Conservation (phyloP, 1,284 basidiomycete genomes). For the Cystobasidium sp. region DNA sequence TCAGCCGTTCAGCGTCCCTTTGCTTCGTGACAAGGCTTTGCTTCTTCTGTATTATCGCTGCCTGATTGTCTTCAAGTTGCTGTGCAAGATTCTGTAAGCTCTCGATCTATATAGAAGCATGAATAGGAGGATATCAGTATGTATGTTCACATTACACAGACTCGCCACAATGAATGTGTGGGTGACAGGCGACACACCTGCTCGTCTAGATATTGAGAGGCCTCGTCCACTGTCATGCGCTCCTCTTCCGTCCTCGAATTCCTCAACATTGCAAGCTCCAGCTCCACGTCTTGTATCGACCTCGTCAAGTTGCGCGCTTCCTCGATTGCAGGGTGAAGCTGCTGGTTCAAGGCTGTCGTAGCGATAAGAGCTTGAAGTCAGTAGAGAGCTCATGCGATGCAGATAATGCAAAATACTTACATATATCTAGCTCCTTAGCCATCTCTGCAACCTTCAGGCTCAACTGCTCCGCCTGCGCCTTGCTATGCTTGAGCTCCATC, state of each 20-base stretch:
- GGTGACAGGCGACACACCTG: constrained; percentile 42
- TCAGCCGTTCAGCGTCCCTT: constrained; percentile 21
- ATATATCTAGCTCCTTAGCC: constrained; percentile 25
- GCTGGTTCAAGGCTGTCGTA: constrained; percentile 32
- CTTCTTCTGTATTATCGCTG: constrained; percentile 45
- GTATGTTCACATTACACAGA: constrained; percentile 31
- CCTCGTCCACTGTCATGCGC: constrained; percentile 51
- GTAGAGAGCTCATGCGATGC: neutral
- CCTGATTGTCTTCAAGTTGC: constrained; percentile 43
- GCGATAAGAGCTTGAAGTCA: neutral
- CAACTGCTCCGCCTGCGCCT: constrained; percentile 34
- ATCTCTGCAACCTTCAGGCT: constrained; percentile 21
- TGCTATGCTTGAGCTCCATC: constrained; percentile 30
- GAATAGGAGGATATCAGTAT: constrained; percentile 36
- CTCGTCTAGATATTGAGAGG: constrained; percentile 42
- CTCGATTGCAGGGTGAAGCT: constrained; percentile 36
- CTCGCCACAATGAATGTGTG: constrained; percentile 5
- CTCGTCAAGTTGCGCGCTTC: constrained; percentile 40
- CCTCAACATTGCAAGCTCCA: constrained; percentile 39
- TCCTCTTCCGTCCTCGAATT: constrained; percentile 44
- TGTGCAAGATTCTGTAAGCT: constrained; percentile 48
- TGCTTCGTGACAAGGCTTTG: constrained; percentile 22
- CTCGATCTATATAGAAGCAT: constrained; percentile 43
- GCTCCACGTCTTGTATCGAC: constrained; percentile 40
- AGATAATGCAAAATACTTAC: neutral